Conservation (phyloP, 345 rosid species). For the Heritiera littoralis region DNA sequence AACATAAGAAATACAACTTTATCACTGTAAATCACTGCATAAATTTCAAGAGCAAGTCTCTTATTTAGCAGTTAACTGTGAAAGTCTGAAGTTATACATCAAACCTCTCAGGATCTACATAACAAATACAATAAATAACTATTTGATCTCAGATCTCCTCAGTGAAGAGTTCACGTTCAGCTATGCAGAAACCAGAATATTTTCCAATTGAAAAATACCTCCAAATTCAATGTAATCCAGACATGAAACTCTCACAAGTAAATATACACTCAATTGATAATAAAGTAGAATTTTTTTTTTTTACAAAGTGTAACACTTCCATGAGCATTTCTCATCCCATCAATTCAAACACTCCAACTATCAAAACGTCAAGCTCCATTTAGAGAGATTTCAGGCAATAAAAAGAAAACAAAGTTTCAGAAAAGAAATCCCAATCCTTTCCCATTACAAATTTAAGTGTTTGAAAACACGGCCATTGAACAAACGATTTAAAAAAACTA, state of each 20-base stretch:
- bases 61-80: background rate
- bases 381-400: background rate
- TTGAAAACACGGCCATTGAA: background rate
- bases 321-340: background rate
- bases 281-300: too few species aligned
- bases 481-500: constrained; percentile 9
- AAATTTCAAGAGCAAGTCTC: constrained; percentile 15
- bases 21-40: constrained; percentile 3
- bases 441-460: background rate
- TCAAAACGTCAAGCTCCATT: too few species aligned
- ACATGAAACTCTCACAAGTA: background rate
- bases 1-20: constrained; percentile 9
- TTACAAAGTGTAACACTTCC: too few species aligned
- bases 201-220: background rate
- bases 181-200: background rate
- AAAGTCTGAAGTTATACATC: background rate
- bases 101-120: background rate
- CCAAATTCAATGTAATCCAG: background rate
- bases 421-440: background rate
- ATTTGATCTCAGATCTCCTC: background rate
- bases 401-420: background rate
- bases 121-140: background rate
- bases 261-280: background rate
- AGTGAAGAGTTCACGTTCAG: background rate
- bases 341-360: too few species aligned